Conservation (phyloP, 2,329 filamentous ascomycete genomes). For the Phyllosticta paracitricarpa region DNA sequence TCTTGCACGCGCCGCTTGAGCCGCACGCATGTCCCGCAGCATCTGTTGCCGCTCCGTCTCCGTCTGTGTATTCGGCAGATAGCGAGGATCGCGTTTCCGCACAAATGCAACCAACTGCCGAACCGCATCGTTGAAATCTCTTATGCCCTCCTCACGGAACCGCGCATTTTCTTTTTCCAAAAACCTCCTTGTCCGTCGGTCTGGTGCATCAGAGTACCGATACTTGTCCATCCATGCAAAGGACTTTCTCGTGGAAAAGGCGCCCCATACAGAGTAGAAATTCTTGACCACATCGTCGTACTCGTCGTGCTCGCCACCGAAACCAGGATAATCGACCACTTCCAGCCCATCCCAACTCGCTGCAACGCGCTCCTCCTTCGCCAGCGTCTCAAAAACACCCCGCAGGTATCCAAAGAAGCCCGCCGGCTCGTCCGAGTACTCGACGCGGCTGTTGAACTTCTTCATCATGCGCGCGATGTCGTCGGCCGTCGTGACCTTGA, state of each 20-base stretch:
- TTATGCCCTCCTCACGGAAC: conserved; percentile 67
- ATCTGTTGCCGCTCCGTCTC: conserved; percentile 72
- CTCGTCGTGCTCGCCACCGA: conserved; percentile 64
- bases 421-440: conserved; percentile 67
- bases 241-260: conserved; percentile 73
- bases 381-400: conserved; percentile 69
- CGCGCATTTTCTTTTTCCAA: conserved; percentile 97
- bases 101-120: conserved; percentile 78
- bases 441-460: conserved; percentile 66
- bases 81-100: conserved; percentile 82
- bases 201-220: conserved; percentile 73
- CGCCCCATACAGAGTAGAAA: conserved; percentile 75
- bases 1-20: conserved; percentile 73
- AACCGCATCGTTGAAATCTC: conserved; percentile 89
- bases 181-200: conserved; percentile 67
- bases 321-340: conserved; percentile 63
- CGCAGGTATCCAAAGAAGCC: conserved; percentile 79
- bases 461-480: conserved; percentile 71
- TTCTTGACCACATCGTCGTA: conserved; percentile 67
- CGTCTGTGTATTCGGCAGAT: conserved; percentile 63
- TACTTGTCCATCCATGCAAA: conserved; percentile 89
- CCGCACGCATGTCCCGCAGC: conserved; percentile 66
- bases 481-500: conserved; percentile 67
- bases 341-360: conserved; percentile 57
- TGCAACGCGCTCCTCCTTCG: conserved; percentile 67